Percentiles rank a stretch among this genome's conserved stretches.
Evolutionary conservation across 108 stramenopile genomes (phyloP).

Genomic region (Fragilariopsis cylindrus): DNA sequence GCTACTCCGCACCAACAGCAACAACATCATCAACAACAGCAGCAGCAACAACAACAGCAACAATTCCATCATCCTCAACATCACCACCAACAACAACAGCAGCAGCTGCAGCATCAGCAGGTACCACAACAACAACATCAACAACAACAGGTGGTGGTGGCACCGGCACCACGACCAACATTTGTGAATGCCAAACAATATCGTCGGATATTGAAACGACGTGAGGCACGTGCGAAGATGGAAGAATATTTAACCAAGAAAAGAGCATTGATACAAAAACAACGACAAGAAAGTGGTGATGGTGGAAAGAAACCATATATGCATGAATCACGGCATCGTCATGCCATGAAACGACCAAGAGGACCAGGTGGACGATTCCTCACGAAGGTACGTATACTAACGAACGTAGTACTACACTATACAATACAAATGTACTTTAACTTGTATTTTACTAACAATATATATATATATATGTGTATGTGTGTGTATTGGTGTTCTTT

Average conservation of each 20-base stretch:
- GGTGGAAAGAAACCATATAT: slow-evolving; percentile 59
- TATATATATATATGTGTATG: too few relatives aligned
- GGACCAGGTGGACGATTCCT: slow-evolving; percentile 84
- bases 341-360: slow-evolving; percentile 82
- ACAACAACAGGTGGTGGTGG: neutral
- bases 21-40: slow-evolving; percentile 22
- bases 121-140: neutral
- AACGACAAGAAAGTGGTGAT: slow-evolving; percentile 26
- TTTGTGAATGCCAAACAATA: slow-evolving; percentile 90
- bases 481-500: too few relatives aligned
- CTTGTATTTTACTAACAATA: too few relatives aligned
- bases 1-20: slow-evolving; percentile 5
- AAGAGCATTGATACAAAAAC: slow-evolving; percentile 17
- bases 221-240: slow-evolving; percentile 75
- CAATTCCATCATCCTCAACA: slow-evolving; percentile 13
- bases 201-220: slow-evolving; percentile 73
- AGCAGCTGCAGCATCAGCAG: slow-evolving; percentile 21
- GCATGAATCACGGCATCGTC: slow-evolving; percentile 81
- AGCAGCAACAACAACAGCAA: slow-evolving; percentile 15
- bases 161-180: slow-evolving; percentile 52
- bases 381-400: slow-evolving; percentile 62
- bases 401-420: neutral
- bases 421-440: too few relatives aligned
- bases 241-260: slow-evolving; percentile 56
- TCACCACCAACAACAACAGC: slow-evolving; percentile 4